Conservation (phyloP, 2,329 filamentous ascomycete species). For the Ascochyta viciae-villosae region DNA sequence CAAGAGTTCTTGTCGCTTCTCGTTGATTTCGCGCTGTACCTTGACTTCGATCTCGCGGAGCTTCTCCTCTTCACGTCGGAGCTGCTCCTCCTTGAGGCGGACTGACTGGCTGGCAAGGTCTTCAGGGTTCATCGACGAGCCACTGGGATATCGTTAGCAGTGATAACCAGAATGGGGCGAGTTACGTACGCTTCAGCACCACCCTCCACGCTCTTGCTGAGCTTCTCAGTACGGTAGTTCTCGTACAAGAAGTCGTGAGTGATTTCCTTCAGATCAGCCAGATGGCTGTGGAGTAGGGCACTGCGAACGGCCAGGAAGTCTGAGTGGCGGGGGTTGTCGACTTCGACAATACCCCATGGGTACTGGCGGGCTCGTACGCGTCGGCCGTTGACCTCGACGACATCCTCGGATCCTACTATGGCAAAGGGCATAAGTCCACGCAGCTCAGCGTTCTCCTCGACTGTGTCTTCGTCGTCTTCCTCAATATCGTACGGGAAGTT, state of each 20-base stretch:
- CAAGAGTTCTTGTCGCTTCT: slow-evolving; percentile 98
- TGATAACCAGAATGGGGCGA: neutral
- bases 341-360: slow-evolving; percentile 98
- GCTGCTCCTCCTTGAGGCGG: slow-evolving; percentile 98
- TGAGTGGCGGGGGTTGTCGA: slow-evolving; percentile 98
- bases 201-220: slow-evolving; percentile 98
- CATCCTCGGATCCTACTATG: slow-evolving; percentile 96
- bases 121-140: slow-evolving; percentile 96
- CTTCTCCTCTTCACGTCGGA: slow-evolving; percentile 99
- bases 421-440: slow-evolving; percentile 98
- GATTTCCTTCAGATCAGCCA: slow-evolving; percentile 98
- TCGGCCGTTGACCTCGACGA: slow-evolving; percentile 91
- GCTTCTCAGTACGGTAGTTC: slow-evolving; percentile 99
- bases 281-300: slow-evolving; percentile 94
- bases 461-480: slow-evolving; percentile 98
- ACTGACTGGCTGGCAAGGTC: slow-evolving; percentile 96
- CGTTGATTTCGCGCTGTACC: slow-evolving; percentile 99
- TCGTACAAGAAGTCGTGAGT: slow-evolving; percentile 99
- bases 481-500: slow-evolving; percentile 99
- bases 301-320: slow-evolving; percentile 98
- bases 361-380: slow-evolving; percentile 95
- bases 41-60: slow-evolving; percentile 99
- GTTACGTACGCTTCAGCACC: slow-evolving; percentile 81
- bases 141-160: slow-evolving; percentile 53
- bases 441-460: slow-evolving; percentile 98